These are phyloP conservation scores for Jacaranda copaia DNA, from an alignment of 257 asterid genomes.

Conservation along the genomic window DNA sequence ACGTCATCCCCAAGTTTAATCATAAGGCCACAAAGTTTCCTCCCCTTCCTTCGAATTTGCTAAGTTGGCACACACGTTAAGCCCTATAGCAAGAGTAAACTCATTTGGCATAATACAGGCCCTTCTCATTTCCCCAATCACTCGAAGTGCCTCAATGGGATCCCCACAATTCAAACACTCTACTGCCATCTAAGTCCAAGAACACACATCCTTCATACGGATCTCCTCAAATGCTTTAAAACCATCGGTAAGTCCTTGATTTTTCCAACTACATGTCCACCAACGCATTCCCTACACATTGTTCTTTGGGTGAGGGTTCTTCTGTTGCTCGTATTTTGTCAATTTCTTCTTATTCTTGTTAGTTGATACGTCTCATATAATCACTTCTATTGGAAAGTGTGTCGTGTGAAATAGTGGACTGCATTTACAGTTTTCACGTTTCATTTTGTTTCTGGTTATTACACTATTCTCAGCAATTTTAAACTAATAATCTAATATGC, in stretches of 20 bases:
- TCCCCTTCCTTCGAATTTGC: conserved; percentile 65
- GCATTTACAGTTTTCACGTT: too few relatives aligned
- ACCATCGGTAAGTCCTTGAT: conserved; percentile 51
- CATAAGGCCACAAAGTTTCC: conserved; percentile 58
- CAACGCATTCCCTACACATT: conserved; percentile 73
- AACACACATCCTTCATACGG: conserved; percentile 57
- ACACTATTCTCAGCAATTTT: too few relatives aligned
- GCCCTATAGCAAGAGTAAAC: conserved; percentile 72
- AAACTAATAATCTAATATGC: too few relatives aligned
- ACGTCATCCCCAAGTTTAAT: conserved; percentile 55
- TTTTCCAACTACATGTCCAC: conserved; percentile 76
- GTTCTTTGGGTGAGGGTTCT: too few relatives aligned
- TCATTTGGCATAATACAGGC: conserved; percentile 63
- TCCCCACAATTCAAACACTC: conserved; percentile 68
- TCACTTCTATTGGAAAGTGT: too few relatives aligned
- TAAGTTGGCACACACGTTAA: conserved; percentile 68
- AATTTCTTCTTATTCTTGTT: background rate
- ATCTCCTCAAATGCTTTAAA: conserved; percentile 70
- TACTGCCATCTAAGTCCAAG: conserved; percentile 82
- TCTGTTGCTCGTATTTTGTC: too few relatives aligned
- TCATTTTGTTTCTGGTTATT: too few relatives aligned
- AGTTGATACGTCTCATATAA: background rate
- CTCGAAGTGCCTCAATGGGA: conserved; percentile 59
- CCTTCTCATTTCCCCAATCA: conserved; percentile 63
- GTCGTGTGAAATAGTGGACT: too few relatives aligned